A percentile compares a stretch with the other conserved stretches of the same genome.
Evolutionary conservation across 2,329 filamentous ascomycete genomes (phyloP).

Genomic region (Thielaviopsis punctulata): DNA sequence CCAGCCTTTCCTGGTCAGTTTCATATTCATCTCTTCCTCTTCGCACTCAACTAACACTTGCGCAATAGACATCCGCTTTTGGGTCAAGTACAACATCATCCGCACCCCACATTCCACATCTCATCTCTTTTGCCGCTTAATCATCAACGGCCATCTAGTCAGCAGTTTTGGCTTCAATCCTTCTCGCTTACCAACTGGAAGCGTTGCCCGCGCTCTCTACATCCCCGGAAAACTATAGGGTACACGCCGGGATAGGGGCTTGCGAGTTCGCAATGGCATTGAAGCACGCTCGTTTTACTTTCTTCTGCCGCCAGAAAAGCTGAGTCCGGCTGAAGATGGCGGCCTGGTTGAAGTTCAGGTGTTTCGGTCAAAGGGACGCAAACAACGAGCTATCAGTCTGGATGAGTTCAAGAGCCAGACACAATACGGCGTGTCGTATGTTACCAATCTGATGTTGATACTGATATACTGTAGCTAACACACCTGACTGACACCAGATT

Average conservation of each 20-base stretch:
- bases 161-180: constrained; percentile 35
- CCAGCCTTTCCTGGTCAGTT: constrained; percentile 33
- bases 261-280: constrained; percentile 22
- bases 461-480: neutral
- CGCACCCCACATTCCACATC: constrained; percentile 19
- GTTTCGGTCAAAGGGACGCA: constrained; percentile 33
- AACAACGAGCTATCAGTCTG: constrained; percentile 24
- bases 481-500: constrained; percentile 22
- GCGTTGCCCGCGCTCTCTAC: constrained; percentile 30
- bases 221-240: constrained; percentile 27
- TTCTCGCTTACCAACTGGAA: constrained; percentile 19
- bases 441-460: constrained; percentile 1
- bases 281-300: constrained; percentile 35
- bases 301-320: constrained; percentile 20
- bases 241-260: constrained; percentile 21
- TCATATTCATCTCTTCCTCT: neutral
- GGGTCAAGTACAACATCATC: constrained; percentile 30
- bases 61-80: constrained; percentile 31
- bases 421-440: constrained; percentile 36
- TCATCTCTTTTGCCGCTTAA: constrained; percentile 37
- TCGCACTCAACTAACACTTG: neutral
- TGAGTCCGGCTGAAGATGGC: constrained; percentile 32
- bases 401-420: constrained; percentile 29
- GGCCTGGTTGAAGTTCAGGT: constrained; percentile 37
- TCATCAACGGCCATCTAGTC: constrained; percentile 35